Evolutionary conservation across 805 yeast species (phyloP).

Genomic region (Suhomyces canberraensis): DNA sequence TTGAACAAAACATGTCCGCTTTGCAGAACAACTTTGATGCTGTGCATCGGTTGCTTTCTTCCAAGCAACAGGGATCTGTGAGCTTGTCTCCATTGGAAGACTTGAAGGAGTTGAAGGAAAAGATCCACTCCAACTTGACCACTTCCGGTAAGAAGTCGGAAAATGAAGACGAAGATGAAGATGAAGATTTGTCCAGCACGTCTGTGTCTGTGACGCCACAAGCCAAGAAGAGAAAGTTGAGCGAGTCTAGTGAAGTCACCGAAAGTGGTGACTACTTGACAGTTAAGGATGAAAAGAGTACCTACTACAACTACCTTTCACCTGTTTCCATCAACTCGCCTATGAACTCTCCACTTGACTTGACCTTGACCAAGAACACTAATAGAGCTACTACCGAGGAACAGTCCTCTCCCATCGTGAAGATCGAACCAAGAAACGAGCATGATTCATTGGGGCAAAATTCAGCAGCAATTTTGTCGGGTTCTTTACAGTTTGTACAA

Average conservation of each 20-base stretch:
- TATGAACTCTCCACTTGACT: conserved; percentile 37
- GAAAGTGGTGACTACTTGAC: background rate
- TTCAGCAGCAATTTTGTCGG: conserved; percentile 45
- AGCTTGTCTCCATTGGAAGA: conserved; percentile 14
- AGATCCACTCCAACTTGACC: conserved; percentile 24
- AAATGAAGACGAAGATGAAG: conserved; percentile 12
- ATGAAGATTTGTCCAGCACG: conserved; percentile 6
- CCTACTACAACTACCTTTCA: conserved; percentile 36
- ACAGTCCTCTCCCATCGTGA: conserved; percentile 1
- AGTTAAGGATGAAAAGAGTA: conserved; percentile 3
- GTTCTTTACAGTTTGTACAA: too few relatives aligned
- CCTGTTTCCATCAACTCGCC: conserved; percentile 43
- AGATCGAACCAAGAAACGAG: conserved; percentile 2
- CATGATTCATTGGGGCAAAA: conserved; percentile 42
- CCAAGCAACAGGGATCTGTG: conserved; percentile 8
- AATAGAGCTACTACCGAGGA: conserved; percentile 2
- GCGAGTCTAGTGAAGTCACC: conserved; percentile 3
- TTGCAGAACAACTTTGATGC: conserved; percentile 24
- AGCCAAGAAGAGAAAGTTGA: conserved; percentile 13
- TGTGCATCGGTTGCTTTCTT: conserved; percentile 11
- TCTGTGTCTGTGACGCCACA: conserved; percentile 2
- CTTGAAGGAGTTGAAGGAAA: conserved; percentile 22
- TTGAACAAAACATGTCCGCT: conserved; percentile 34
- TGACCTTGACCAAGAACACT: conserved; percentile 21
- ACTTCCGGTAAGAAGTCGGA: conserved; percentile 7